These are phyloP conservation scores for Ustilaginoidea virens DNA, from an alignment of 2,329 filamentous ascomycete species.

Conservation along the genomic window DNA sequence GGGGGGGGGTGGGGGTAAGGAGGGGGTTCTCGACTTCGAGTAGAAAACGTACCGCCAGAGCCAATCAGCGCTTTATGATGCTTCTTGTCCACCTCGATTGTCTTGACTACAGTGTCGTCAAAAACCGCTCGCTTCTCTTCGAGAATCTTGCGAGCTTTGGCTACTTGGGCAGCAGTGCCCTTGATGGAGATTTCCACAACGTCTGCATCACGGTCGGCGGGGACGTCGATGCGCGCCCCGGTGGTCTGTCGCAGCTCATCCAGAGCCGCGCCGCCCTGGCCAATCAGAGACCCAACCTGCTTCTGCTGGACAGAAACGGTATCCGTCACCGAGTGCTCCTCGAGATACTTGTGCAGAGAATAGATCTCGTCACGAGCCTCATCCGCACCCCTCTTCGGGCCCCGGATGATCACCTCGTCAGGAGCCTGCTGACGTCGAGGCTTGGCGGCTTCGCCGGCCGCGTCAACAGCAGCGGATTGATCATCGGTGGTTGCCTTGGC, in stretches of 20 bases:
- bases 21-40: too few relatives aligned
- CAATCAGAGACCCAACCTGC: slow-evolving; percentile 88
- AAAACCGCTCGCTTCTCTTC: slow-evolving; percentile 77
- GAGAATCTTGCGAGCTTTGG: slow-evolving; percentile 79
- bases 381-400: slow-evolving; percentile 85
- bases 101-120: slow-evolving; percentile 75
- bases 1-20: too few relatives aligned
- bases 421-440: slow-evolving; percentile 56
- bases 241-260: slow-evolving; percentile 75
- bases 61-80: slow-evolving; percentile 86
- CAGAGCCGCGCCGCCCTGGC: slow-evolving; percentile 77
- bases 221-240: slow-evolving; percentile 83
- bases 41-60: slow-evolving; percentile 53
- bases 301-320: slow-evolving; percentile 77
- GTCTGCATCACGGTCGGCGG: slow-evolving; percentile 58
- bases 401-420: slow-evolving; percentile 83
- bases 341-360: slow-evolving; percentile 73
- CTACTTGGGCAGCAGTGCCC: slow-evolving; percentile 82
- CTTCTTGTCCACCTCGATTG: slow-evolving; percentile 84
- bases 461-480: slow-evolving; percentile 50
- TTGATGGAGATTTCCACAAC: slow-evolving; percentile 80
- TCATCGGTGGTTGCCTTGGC: slow-evolving; percentile 52
- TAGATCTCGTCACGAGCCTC: slow-evolving; percentile 83
- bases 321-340: slow-evolving; percentile 71
- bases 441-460: slow-evolving; percentile 50